phyloP scores from a whole-genome alignment of 2,329 filamentous ascomycete species.

The Phymatotrichopsis omnivora region DNA sequence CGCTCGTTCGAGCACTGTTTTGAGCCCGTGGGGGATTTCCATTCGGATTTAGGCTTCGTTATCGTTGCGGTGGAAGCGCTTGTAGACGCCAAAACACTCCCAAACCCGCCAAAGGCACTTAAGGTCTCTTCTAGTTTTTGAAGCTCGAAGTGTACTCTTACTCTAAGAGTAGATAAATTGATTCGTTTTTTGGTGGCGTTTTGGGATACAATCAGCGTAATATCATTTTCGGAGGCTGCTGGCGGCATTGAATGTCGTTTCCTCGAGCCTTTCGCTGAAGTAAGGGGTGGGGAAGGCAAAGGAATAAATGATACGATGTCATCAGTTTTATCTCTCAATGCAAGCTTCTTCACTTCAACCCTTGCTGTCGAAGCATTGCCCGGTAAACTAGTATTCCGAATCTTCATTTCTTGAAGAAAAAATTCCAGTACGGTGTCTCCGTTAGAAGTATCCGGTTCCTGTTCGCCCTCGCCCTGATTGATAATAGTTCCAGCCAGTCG shows the following conservation, averaged over 20 bases:
- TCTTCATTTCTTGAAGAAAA: conserved; percentile 40
- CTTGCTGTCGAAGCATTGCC: conserved; percentile 33
- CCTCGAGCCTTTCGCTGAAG: conserved; percentile 6
- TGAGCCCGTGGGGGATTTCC: conserved; percentile 33
- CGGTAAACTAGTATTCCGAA: conserved; percentile 32
- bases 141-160: conserved; percentile 67
- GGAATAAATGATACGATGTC: conserved; percentile 50
- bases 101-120: conserved; percentile 80
- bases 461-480: conserved; percentile 42
- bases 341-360: conserved; percentile 47
- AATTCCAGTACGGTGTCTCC: conserved; percentile 46
- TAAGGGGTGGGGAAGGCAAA: conserved; percentile 4
- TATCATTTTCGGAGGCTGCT: conserved; percentile 17
- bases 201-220: conserved; percentile 38
- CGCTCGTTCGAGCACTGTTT: no score
- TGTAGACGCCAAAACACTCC: conserved; percentile 79
- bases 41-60: conserved; percentile 37
- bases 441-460: conserved; percentile 37
- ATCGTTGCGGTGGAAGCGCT: conserved; percentile 68
- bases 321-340: conserved; percentile 52
- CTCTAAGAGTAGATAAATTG: conserved; percentile 63
- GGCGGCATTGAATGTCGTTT: conserved; percentile 12
- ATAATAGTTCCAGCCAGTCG: conserved; percentile 43
- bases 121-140: conserved; percentile 76
- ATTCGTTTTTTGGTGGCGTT: conserved; percentile 43